Base-by-base conservation (phyloP, 345 rosid species). In the Lumnitzera racemosa region DNA sequence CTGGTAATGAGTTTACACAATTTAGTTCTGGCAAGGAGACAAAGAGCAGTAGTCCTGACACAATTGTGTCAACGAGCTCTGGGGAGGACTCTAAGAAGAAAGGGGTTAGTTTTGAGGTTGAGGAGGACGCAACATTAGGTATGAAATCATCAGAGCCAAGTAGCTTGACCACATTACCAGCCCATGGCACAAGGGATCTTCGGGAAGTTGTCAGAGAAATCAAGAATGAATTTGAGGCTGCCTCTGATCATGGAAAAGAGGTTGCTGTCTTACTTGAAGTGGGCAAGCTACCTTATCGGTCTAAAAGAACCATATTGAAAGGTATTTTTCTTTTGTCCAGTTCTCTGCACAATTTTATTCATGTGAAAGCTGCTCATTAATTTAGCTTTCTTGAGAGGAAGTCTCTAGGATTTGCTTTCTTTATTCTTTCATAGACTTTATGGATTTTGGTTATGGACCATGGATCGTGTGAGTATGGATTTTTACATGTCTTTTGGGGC, bases 261-360 rank as follows among this genome's bases (percentile, higher is more conserved):
- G 94, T 89, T 6, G 96, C 96, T 2, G 63, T 83, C 49, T 71
- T 92, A 82, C 98, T 92, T 70, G 96, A 89, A 74, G 98, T 83
- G 67, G 83, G 80, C 59, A 89, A 71, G 77, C 72, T 89, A 80
- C 96, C 98, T 57, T 92, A 92, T 74, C 88, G 77, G 70, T 79
- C 71, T 57, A 78, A 74, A 70, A 70, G 73, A 51, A 59, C 87
- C 59, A 70, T 74, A 11, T 72, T 87, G 27, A 76, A 87, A 85
- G 94, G 98, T 92, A 70, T 52, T 57, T 49, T 13, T 51, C 12
- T 54, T 5, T 23, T 41, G 8, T 53, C 20, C 13, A 36, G 43
- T 17, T 55, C 46, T 27, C 52, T 59, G 50, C 10, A 24, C 13
- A 17, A 47, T 57, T 15, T 36, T 36, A 36, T 8, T 13, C 12